Conservation (phyloP, 78 protist species). For the Ministeria vibrans region DNA sequence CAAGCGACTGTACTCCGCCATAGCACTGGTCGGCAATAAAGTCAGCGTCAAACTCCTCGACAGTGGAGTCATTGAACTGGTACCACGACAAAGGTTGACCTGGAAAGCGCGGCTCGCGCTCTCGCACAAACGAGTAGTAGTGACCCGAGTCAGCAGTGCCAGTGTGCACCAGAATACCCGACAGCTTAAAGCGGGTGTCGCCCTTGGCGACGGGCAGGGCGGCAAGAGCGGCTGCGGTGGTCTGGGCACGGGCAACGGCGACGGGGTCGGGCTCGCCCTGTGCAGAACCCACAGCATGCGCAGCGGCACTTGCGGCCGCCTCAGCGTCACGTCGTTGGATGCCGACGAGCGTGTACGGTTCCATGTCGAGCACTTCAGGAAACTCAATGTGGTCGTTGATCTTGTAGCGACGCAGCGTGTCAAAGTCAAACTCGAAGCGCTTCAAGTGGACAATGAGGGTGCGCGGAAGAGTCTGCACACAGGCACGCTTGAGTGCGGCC, state of each 20-base stretch:
- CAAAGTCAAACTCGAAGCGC: constrained; percentile 75
- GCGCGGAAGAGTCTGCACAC: constrained; percentile 55
- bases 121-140: constrained; percentile 60
- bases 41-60: constrained; percentile 27
- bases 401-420: constrained; percentile 29
- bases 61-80: constrained; percentile 57
- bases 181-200: constrained; percentile 23
- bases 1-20: constrained; percentile 35
- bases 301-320: background rate
- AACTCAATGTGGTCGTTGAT: constrained; percentile 47
- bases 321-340: background rate
- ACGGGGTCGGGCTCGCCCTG: background rate
- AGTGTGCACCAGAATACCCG: constrained; percentile 71
- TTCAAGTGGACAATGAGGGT: constrained; percentile 68
- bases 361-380: constrained; percentile 44
- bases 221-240: background rate
- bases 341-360: constrained; percentile 48
- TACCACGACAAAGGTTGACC: constrained; percentile 50
- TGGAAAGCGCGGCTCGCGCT: background rate
- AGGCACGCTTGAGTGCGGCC: constrained; percentile 49
- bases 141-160: constrained; percentile 82
- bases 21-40: constrained; percentile 14
- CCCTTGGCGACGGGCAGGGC: background rate
- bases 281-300: background rate
- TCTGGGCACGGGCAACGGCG: background rate